Conservation (phyloP, 2,329 filamentous ascomycete genomes). For the Fusarium globosum region DNA sequence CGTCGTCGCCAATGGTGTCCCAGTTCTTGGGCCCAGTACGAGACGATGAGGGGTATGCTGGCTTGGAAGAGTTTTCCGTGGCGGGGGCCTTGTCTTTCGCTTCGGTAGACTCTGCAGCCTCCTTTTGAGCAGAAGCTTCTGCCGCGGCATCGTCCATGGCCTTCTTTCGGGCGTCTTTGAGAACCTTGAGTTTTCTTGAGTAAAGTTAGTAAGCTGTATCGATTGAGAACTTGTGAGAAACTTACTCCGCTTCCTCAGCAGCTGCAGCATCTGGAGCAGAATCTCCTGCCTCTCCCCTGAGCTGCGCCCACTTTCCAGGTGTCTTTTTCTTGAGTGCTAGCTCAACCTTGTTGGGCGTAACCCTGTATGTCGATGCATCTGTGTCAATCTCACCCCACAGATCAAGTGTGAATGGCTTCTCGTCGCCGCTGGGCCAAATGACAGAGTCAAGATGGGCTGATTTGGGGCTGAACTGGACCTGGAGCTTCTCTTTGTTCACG, state of each 20-base stretch:
- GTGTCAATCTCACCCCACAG: slow-evolving; percentile 75
- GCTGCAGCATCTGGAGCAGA: not conserved
- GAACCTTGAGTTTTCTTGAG: slow-evolving; percentile 23
- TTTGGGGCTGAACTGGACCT: slow-evolving; percentile 49
- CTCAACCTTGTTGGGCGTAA: slow-evolving; percentile 85
- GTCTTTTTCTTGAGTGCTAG: slow-evolving; percentile 75
- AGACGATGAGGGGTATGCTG: slow-evolving; percentile 85
- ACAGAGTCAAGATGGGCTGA: slow-evolving; percentile 46
- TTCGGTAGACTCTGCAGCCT: slow-evolving; percentile 5
- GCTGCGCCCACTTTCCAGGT: slow-evolving; percentile 73
- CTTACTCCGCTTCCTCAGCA: slow-evolving; percentile 38
- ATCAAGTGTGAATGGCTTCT: slow-evolving; percentile 70
- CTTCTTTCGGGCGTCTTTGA: slow-evolving; percentile 40
- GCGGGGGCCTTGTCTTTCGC: slow-evolving; percentile 19
- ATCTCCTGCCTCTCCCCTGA: slow-evolving; percentile 32
- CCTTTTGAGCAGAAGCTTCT: not conserved
- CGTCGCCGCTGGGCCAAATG: slow-evolving; percentile 60
- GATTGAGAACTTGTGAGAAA: not conserved
- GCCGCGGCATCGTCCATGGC: slow-evolving; percentile 24
- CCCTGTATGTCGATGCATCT: slow-evolving; percentile 67
- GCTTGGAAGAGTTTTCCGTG: not conserved
- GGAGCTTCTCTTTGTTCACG: slow-evolving; percentile 54
- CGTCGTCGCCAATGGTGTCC: slow-evolving; percentile 76
- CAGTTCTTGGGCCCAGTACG: slow-evolving; percentile 87
- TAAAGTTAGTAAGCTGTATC: slow-evolving; percentile 3